Conservation (phyloP, 495 filamentous ascomycete species). For the Aspergillus avenaceus region DNA sequence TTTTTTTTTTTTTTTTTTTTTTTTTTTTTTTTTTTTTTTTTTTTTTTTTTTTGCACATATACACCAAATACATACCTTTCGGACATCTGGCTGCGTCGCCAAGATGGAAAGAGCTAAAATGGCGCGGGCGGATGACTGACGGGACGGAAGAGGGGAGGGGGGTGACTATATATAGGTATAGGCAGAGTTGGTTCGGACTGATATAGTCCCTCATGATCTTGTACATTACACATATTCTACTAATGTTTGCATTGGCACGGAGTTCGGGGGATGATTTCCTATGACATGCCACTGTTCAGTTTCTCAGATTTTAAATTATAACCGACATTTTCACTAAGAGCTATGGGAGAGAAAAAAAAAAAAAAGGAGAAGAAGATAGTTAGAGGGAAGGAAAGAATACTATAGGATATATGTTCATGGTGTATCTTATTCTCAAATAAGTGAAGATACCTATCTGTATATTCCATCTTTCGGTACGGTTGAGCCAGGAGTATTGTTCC, state of each 20-base stretch:
- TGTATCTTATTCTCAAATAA: too few species aligned
- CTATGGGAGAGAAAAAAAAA: neutral
- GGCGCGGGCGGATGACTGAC: too few species aligned
- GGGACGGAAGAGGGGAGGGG: too few species aligned
- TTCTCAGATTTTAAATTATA: neutral
- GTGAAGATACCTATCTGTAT: too few species aligned
- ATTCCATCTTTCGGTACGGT: too few species aligned
- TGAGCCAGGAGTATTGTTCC: too few species aligned
- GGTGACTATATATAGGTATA: too few species aligned
- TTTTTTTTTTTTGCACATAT: neutral
- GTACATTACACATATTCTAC: constrained; percentile 2
- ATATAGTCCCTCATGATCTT: neutral
- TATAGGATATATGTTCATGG: too few species aligned
- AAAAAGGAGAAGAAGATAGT: neutral
- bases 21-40: neutral
- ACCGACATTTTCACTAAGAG: neutral
- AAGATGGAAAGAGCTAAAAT: neutral
- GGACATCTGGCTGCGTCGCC: neutral
- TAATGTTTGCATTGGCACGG: constrained; percentile 12
- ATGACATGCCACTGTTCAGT: neutral
- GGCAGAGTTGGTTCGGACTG: neutral
- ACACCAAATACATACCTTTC: neutral
- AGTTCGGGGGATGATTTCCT: constrained; percentile 10
- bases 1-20: too few species aligned
- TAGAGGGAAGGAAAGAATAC: too few species aligned